phyloP scores from a whole-genome alignment of 2,329 filamentous ascomycete genomes.

The Macrophomina tecta region DNA sequence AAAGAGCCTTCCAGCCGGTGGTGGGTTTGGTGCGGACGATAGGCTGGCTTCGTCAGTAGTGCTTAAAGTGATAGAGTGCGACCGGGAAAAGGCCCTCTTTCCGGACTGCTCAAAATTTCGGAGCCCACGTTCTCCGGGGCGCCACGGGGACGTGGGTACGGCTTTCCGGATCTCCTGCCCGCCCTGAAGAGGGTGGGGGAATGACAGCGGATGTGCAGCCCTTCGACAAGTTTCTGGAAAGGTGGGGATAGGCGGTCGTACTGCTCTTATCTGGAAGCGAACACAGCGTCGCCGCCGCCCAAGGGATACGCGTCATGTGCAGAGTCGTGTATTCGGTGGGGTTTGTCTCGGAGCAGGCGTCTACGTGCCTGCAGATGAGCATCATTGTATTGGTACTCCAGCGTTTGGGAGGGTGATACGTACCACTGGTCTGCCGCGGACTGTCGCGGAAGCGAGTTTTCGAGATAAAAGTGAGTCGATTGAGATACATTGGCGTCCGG shows the following conservation, averaged over 20 bases:
- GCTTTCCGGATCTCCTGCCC: constrained; percentile 37
- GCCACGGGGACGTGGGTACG: constrained; percentile 31
- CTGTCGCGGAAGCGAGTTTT: no score
- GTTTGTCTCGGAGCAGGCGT: constrained; percentile 48
- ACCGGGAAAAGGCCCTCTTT: constrained; percentile 34
- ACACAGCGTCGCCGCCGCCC: constrained; percentile 48
- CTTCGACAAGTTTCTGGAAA: constrained; percentile 26
- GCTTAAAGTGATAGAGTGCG: constrained; percentile 34
- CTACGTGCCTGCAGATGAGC: constrained; percentile 52
- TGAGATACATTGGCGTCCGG: no score
- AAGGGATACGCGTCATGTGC: constrained; percentile 42
- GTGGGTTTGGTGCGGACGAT: constrained; percentile 41
- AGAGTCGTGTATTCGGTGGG: constrained; percentile 49
- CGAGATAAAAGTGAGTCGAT: no score
- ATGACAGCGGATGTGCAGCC: constrained; percentile 37
- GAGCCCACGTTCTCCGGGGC: constrained; percentile 30
- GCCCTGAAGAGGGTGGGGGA: constrained; percentile 36
- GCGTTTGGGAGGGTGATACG: no score
- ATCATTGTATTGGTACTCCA: no score
- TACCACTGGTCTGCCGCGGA: constrained; percentile 40
- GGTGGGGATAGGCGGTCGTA: constrained; percentile 28
- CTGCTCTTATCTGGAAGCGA: constrained; percentile 52
- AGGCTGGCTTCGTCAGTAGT: constrained; percentile 24
- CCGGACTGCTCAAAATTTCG: constrained; percentile 33
- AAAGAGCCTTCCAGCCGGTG: constrained; percentile 45